Percentiles rank a stretch among this genome's conserved stretches.
phyloP scores from a whole-genome alignment of 306 rosid genomes.

The Cucurbita argyrosperma region DNA sequence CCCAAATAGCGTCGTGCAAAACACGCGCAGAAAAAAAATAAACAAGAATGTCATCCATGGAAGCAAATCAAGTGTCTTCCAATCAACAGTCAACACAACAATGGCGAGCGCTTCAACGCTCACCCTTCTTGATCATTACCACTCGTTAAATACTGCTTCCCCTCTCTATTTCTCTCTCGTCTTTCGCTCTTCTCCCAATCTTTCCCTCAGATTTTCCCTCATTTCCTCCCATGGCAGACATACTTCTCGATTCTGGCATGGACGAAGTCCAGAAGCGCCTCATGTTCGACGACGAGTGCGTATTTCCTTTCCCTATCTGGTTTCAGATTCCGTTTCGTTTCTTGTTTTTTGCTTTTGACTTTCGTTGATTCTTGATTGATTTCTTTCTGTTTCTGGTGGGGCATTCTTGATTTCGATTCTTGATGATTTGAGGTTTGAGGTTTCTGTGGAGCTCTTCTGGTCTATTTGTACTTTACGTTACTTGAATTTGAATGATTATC shows the following conservation, averaged over 20 bases:
- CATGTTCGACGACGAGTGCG: conserved; percentile 95
- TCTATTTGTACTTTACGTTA: background rate
- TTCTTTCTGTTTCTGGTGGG: background rate
- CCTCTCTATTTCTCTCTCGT: background rate
- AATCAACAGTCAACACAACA: background rate
- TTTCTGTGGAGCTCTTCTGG: background rate
- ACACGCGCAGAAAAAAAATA: background rate
- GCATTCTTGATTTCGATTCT: background rate
- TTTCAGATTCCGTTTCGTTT: background rate
- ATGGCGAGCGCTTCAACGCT: background rate
- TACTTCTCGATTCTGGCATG: conserved; percentile 57
- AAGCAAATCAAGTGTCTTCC: background rate
- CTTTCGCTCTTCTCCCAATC: background rate
- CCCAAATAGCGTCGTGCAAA: background rate
- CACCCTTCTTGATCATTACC: background rate
- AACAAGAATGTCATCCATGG: background rate
- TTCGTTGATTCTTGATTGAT: background rate
- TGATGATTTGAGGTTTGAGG: background rate
- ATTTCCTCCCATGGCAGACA: conserved; percentile 45
- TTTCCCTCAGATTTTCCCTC: conserved; percentile 15
- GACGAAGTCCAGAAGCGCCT: conserved; percentile 98
- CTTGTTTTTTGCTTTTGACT: background rate
- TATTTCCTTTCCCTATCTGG: background rate
- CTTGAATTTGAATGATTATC: background rate
- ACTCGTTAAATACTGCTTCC: background rate